phyloP scores from a whole-genome alignment of 345 rosid species.

The Eucalyptus pauciflora region DNA sequence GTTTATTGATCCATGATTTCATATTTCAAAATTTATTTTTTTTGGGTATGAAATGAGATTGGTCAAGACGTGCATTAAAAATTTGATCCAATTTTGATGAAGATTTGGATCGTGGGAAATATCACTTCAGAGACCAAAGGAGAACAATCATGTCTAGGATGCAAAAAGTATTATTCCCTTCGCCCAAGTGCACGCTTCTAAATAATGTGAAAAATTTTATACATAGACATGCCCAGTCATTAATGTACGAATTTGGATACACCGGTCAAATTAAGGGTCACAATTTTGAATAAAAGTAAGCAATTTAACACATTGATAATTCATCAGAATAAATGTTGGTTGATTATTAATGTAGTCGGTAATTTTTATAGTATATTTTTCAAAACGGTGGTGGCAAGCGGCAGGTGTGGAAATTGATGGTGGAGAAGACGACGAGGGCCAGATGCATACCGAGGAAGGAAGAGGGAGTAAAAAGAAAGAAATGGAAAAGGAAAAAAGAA shows the following conservation, averaged over 20 bases:
- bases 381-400: neutral
- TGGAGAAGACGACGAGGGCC: neutral
- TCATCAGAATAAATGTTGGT: neutral
- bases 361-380: too few relatives aligned
- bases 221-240: neutral
- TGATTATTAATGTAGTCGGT: neutral
- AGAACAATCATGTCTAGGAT: neutral
- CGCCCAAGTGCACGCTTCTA: rapidly evolving
- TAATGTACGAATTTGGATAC: neutral
- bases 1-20: too few relatives aligned
- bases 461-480: neutral
- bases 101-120: too few relatives aligned
- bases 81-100: too few relatives aligned
- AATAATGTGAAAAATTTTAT: neutral
- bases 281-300: too few relatives aligned
- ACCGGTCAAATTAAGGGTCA: neutral
- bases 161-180: neutral
- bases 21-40: too few relatives aligned
- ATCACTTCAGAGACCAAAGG: neutral
- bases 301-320: too few relatives aligned
- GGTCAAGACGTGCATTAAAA: too few relatives aligned
- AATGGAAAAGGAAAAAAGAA: neutral
- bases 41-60: too few relatives aligned
- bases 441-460: neutral
- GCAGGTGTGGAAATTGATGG: neutral